Evolutionary conservation across 768 basidiomycete species (phyloP), one percentile per base, ranked within the genome.

Genomic region (Macrocybe gigantea): DNA sequence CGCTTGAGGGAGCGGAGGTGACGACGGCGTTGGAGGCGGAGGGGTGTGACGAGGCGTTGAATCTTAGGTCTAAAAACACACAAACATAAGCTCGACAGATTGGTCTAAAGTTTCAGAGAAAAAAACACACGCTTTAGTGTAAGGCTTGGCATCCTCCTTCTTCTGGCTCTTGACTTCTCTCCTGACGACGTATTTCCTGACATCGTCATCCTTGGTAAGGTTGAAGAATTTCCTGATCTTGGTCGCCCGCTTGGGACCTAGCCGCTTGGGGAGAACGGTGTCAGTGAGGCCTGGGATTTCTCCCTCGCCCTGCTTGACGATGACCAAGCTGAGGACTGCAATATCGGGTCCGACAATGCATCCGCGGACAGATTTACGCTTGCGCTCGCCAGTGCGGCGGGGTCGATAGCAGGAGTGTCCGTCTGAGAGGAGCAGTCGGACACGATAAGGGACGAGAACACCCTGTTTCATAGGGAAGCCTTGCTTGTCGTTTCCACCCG

Each of bases 401-500:
- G 77, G 68, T 60, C 95, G 92, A 81, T 90, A 97, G 82, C 95
- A 98, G 32, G 94, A 95, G 83, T 98, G 95, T 44, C 93, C 93
- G 68, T 95, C 90, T 53, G 89, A 60, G 64, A 99, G 88, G 62
- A 98, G 89, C 56, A 99, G 88, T 53, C 82, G 77, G 59, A 94
- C 91, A 80, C 95, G 93, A 75, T 91, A 66, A 50, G 91, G 91
- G 61, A 95, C 80, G 52, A 98, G 88, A 57, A 97, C 89, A 74
- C 95, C 94, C 75, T 99, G 95, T 73, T 98, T 98, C 93, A 97
- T 96, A 41, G 93, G 93, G 80, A 96, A 95, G 64, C 93, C 93
- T 68, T 94, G 91, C 75, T 93, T 92, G 83, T 97, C 93, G 78
- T 97, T 97, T 54, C 95, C 92, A 60, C 94, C 94, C 31, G 91